Base-by-base conservation (phyloP, 2,329 filamentous ascomycete genomes). In the Pseudocercospora cruenta region DNA sequence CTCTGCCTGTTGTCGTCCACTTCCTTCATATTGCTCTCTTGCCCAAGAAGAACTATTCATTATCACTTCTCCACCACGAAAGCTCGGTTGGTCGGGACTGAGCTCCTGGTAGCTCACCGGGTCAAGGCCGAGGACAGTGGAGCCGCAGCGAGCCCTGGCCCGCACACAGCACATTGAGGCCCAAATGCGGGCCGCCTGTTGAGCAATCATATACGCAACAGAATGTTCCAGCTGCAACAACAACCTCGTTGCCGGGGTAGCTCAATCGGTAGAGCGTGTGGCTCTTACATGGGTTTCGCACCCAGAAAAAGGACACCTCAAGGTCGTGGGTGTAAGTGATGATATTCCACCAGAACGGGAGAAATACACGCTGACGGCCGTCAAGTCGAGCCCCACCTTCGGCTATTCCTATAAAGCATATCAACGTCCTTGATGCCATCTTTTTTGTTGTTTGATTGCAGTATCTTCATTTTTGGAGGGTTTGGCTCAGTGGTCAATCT, bases 211-310 rank as follows among this genome's bases (percentile, higher is more conserved):
- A 55, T 33, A 28, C 26, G 16, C 21, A 9, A 26, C 8, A 16
- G 51, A 26, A 8, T n/a, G 31, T 12, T 28, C 51, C 22, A 3
- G 12, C 14, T 24, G 24, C 54, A 58, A 21, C 54, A 39, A 58
- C 5, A 21, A 16, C 31, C 55, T 58, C 55, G 19, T 58, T 43
- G 80, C 80, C 80, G 76, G 80, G 80, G 79, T 82, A 82, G 81
- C 81, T 83, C 81, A 83, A 83, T 83, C 80, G 81, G 81, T 80
- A 82, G 81, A 82, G 81, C 81, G 81, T 83, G 81, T 81, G 81
- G 80, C 81, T 83, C 81, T 82, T 83, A 83, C 5, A 61, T n/a
- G 36, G 21, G 45, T 58, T 6, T 62, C 36, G 16, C 47, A 59
- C 9, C 39, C 39, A 43, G 39, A 43, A 43, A 36, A 43, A 36